Percentiles rank a stretch among this genome's conserved stretches.
Evolutionary conservation across 176 grass and related monocot genomes (phyloP).

Genomic region (Oryza brachyantha): DNA sequence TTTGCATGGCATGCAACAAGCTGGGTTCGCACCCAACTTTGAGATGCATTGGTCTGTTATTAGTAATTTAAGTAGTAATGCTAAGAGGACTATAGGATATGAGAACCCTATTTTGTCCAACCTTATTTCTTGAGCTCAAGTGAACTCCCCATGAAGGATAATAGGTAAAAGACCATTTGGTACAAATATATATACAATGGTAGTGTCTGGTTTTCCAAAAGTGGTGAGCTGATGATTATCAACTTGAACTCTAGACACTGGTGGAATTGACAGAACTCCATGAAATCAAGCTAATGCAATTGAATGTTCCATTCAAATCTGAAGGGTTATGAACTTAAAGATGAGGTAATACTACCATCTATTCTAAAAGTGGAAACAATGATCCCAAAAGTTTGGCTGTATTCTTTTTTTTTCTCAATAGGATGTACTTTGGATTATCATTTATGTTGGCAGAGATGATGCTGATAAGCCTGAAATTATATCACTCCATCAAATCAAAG

Average conservation of each 20-base stretch:
- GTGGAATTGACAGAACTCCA: background rate
- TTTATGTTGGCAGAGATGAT: background rate
- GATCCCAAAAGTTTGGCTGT: background rate
- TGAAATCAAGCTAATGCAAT: constrained; percentile 26
- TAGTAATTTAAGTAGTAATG: constrained; percentile 69
- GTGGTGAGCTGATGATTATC: constrained; percentile 10
- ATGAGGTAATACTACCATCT: constrained; percentile 8
- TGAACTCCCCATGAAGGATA: constrained; percentile 23
- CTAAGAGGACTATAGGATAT: constrained; percentile 40
- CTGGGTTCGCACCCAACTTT: constrained; percentile 76
- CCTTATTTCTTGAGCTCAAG: constrained; percentile 42
- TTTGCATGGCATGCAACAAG: constrained; percentile 86
- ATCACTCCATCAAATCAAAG: constrained; percentile 1
- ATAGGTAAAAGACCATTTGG: constrained; percentile 10
- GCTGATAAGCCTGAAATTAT: constrained; percentile 21
- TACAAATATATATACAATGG: constrained; percentile 3
- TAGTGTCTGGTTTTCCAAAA: constrained; percentile 1
- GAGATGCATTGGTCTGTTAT: constrained; percentile 95
- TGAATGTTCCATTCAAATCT: background rate
- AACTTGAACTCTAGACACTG: background rate
- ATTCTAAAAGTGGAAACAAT: background rate
- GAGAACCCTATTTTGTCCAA: constrained; percentile 56
- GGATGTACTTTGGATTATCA: background rate
- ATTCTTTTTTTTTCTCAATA: background rate
- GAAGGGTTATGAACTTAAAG: constrained; percentile 10